These are phyloP conservation scores for Phytophthora podocarpi DNA, from an alignment of 352 stramenopile species.

Conservation along the genomic window DNA sequence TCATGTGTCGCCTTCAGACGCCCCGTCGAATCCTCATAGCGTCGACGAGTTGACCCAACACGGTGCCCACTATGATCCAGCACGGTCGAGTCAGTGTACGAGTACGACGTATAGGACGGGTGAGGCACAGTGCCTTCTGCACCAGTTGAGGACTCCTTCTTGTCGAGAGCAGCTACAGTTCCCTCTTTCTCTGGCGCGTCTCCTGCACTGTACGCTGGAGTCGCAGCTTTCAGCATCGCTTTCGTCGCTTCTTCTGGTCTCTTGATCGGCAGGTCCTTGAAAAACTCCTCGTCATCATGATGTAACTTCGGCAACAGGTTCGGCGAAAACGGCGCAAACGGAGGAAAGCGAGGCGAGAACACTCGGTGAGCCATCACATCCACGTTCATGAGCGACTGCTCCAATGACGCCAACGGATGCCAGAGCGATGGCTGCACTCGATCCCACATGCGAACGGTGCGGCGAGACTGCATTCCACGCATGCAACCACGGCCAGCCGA, in stretches of 20 bases:
- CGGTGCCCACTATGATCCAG: constrained; percentile 63
- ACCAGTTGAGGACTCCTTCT: constrained; percentile 22
- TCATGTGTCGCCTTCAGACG: constrained; percentile 74
- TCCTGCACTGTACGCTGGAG: constrained; percentile 2
- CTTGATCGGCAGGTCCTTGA: constrained; percentile 47
- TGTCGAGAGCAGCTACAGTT: constrained; percentile 17
- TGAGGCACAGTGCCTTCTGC: constrained; percentile 16
- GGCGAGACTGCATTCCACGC: constrained; percentile 30
- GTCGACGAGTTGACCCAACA: constrained; percentile 57
- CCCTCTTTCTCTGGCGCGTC: constrained; percentile 15
- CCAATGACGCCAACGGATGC: constrained; percentile 55
- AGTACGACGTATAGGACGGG: constrained; percentile 59
- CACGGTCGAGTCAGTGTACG: constrained; percentile 66
- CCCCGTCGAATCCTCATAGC: constrained; percentile 80
- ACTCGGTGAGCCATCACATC: constrained; percentile 42
- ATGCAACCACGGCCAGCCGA: background rate
- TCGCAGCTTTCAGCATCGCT: constrained; percentile 3
- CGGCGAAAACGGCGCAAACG: constrained; percentile 31
- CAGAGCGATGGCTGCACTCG: constrained; percentile 51
- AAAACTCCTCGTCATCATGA: constrained; percentile 56
- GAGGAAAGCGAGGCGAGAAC: constrained; percentile 36
- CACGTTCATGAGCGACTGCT: constrained; percentile 75
- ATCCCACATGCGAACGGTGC: constrained; percentile 46
- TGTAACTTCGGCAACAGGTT: constrained; percentile 26
- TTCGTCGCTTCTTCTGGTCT: constrained; percentile 28